These are phyloP conservation scores for Scheffersomyces cryptocercus DNA, from an alignment of 1,139 yeast species.

Conservation along the genomic window DNA sequence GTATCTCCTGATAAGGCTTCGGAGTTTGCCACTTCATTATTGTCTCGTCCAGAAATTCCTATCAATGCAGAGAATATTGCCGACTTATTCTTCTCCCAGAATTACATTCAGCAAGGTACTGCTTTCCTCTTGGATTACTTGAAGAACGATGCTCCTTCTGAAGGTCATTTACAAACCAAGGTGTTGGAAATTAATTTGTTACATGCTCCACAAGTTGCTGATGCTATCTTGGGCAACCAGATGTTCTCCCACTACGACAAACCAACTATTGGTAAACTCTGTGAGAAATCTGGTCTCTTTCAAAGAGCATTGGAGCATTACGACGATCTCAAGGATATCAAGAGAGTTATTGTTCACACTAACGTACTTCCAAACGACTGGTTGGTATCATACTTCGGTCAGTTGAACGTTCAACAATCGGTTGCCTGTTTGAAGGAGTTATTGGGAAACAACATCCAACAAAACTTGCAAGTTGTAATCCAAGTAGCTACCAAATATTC, in stretches of 20 bases:
- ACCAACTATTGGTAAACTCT: conserved; percentile 85
- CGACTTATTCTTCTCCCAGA: conserved; percentile 92
- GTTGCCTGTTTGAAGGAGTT: conserved; percentile 85
- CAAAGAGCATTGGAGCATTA: conserved; percentile 96
- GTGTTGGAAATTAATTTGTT: conserved; percentile 88
- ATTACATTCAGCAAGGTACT: conserved; percentile 96
- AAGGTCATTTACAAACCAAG: conserved; percentile 94
- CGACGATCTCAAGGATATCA: conserved; percentile 91
- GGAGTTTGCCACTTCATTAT: conserved; percentile 89
- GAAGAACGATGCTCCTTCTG: conserved; percentile 91
- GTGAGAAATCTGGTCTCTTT: conserved; percentile 91
- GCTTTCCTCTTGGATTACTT: conserved; percentile 96
- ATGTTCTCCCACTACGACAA: conserved; percentile 97
- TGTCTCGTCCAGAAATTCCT: conserved; percentile 61
- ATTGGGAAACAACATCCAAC: conserved; percentile 77
- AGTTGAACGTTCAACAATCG: conserved; percentile 91
- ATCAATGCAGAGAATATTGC: conserved; percentile 85
- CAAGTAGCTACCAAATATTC: conserved; percentile 97
- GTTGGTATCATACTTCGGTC: conserved; percentile 91
- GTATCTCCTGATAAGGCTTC: conserved; percentile 97
- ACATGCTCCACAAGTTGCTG: conserved; percentile 99
- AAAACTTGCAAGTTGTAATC: conserved; percentile 87
- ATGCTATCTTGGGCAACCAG: conserved; percentile 93
- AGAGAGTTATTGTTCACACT: conserved; percentile 90
- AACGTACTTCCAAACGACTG: conserved; percentile 87